These are phyloP conservation scores for Ambrosiella cleistominuta DNA, from an alignment of 2,329 filamentous ascomycete genomes.

Conservation along the genomic window DNA sequence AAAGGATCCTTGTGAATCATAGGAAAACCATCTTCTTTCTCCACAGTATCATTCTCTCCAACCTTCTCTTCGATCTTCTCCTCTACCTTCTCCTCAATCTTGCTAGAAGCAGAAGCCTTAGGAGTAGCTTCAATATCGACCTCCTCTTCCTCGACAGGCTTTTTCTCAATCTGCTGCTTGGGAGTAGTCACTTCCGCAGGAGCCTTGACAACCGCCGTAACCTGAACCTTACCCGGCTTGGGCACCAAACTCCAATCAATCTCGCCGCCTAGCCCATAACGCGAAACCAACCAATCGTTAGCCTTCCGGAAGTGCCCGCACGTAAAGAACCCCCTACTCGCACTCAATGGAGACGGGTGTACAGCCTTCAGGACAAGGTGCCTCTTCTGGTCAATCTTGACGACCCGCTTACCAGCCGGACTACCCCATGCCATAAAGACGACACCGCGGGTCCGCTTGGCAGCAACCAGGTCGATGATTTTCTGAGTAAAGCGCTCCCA, in stretches of 20 bases:
- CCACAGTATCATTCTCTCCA: neutral
- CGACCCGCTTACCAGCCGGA: conserved; percentile 64
- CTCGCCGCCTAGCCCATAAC: conserved; percentile 62
- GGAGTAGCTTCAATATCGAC: conserved; percentile 9
- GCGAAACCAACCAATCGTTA: conserved; percentile 65
- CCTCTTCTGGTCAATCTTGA: conserved; percentile 50
- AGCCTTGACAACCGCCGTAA: conserved; percentile 16
- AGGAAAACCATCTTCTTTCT: neutral
- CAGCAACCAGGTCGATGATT: conserved; percentile 72
- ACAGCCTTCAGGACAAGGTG: conserved; percentile 76
- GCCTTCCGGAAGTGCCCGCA: conserved; percentile 66
- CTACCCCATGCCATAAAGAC: conserved; percentile 92
- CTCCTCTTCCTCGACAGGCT: conserved; percentile 11
- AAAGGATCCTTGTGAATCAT: conserved; percentile 6
- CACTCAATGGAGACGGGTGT: conserved; percentile 87
- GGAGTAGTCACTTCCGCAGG: conserved; percentile 2
- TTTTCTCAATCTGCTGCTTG: conserved; percentile 1
- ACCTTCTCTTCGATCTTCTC: neutral
- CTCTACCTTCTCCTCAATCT: neutral
- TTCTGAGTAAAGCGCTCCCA: conserved; percentile 91
- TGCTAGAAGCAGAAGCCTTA: conserved; percentile 9
- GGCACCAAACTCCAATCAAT: conserved; percentile 63
- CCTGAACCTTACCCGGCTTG: conserved; percentile 12
- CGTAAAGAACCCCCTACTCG: conserved; percentile 63
- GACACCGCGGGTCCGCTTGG: conserved; percentile 60